Conservation (phyloP, 768 basidiomycete genomes). For the Auriculariales sp. region DNA sequence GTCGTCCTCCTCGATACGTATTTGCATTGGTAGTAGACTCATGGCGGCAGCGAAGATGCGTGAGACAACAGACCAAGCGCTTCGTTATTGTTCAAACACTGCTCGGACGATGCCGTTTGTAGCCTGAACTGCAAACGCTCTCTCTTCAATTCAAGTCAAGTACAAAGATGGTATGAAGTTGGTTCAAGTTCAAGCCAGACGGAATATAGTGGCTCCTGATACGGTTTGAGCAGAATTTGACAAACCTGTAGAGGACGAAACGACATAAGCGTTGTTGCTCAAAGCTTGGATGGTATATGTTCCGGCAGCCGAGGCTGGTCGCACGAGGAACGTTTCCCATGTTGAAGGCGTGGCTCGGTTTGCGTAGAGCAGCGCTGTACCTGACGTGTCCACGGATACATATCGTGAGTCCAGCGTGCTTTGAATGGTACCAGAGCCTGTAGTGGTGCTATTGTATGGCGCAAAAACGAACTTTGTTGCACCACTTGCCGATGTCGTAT, state of each 20-base stretch:
- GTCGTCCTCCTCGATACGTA: no score
- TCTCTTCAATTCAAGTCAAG: no score
- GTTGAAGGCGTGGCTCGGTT: slow-evolving; percentile 14
- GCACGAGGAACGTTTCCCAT: slow-evolving; percentile 19
- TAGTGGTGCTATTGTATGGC: slow-evolving; percentile 13
- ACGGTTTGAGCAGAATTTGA: background rate
- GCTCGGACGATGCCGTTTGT: no score
- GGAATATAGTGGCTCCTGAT: background rate
- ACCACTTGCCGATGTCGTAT: slow-evolving; percentile 9
- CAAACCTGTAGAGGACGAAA: background rate
- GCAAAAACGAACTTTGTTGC: slow-evolving; percentile 15
- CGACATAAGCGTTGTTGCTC: slow-evolving; percentile 17
- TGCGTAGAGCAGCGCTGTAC: slow-evolving; percentile 14
- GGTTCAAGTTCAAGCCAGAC: background rate
- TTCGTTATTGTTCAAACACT: no score
- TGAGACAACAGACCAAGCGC: no score
- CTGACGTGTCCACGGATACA: slow-evolving; percentile 20
- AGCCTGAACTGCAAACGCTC: no score
- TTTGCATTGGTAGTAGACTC: no score
- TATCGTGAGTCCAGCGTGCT: slow-evolving; percentile 13
- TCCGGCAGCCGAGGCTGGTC: slow-evolving; percentile 14
- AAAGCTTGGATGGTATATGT: slow-evolving; percentile 19
- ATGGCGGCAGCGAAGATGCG: no score
- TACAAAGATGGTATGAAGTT: no score
- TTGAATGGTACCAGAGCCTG: slow-evolving; percentile 13